phyloP scores from a whole-genome alignment of 2,329 filamentous ascomycete species.

The Alternaria metachromatica region DNA sequence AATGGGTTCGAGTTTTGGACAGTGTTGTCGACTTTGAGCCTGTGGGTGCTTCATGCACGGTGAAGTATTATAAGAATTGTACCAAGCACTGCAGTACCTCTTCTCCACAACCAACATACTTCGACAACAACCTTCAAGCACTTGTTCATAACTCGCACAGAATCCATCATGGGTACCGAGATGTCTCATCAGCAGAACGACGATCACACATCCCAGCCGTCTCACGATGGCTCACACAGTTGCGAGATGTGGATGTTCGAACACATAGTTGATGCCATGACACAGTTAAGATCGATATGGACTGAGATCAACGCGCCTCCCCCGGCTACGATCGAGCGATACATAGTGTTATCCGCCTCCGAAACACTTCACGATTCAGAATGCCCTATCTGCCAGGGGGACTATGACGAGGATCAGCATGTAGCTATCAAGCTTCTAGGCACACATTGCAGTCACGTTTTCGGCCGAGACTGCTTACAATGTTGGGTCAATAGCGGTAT shows the following conservation, averaged over 20 bases:
- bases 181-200: background rate
- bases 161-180: background rate
- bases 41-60: background rate
- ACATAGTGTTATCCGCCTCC: background rate
- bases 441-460: conserved; percentile 2
- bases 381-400: background rate
- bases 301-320: background rate
- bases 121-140: background rate
- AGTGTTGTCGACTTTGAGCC: background rate
- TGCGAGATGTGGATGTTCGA: background rate
- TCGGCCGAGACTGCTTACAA: conserved; percentile 3
- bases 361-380: background rate
- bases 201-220: background rate
- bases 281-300: background rate
- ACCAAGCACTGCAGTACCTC: background rate
- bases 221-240: background rate
- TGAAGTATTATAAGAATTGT: background rate
- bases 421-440: background rate
- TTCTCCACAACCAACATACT: background rate
- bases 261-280: background rate
- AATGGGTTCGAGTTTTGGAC: background rate
- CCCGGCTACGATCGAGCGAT: background rate
- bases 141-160: background rate
- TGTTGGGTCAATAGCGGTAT: conserved; percentile 3
- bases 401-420: conserved; percentile 1